phyloP scores from a whole-genome alignment of 2,329 filamentous ascomycete species.

The Colletotrichum somersetense region DNA sequence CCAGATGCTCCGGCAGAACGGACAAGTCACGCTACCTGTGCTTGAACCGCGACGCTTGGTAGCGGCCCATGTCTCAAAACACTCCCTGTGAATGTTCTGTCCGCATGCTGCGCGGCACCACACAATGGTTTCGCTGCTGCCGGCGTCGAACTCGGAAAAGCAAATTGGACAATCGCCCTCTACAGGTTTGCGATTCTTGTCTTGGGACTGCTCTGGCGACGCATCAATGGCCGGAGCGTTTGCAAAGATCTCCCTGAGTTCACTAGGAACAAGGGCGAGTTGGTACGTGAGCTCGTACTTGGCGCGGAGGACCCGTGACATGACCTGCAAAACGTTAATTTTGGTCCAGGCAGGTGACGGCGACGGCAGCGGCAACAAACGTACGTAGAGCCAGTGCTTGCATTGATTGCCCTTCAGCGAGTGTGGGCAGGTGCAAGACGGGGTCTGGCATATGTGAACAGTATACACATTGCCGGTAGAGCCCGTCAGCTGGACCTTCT shows the following conservation, averaged over 20 bases:
- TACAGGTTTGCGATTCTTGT: constrained; percentile 61
- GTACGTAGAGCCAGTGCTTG: constrained; percentile 74
- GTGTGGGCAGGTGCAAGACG: constrained; percentile 69
- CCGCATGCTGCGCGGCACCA: constrained; percentile 66
- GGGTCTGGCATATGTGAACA: constrained; percentile 64
- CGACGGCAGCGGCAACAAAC: constrained; percentile 34
- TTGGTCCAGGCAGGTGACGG: not conserved
- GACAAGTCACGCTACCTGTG: constrained; percentile 64
- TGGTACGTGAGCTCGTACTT: constrained; percentile 70
- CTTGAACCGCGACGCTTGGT: constrained; percentile 56
- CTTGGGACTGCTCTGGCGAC: constrained; percentile 50
- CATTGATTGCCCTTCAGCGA: constrained; percentile 67
- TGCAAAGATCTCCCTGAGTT: constrained; percentile 70
- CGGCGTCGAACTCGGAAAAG: constrained; percentile 59
- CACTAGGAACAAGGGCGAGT: constrained; percentile 68
- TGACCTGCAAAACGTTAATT: constrained; percentile 54
- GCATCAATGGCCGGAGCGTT: constrained; percentile 64
- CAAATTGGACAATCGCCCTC: constrained; percentile 71
- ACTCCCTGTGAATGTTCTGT: constrained; percentile 67
- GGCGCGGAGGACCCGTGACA: constrained; percentile 71
- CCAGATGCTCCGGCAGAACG: constrained; percentile 72
- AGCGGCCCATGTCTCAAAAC: constrained; percentile 67
- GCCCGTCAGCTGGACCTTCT: constrained; percentile 70
- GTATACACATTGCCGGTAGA: constrained; percentile 76
- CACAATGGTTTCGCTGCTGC: constrained; percentile 55